phyloP scores from a whole-genome alignment of 768 basidiomycete species.

The Phlebiopsis gigantea region DNA sequence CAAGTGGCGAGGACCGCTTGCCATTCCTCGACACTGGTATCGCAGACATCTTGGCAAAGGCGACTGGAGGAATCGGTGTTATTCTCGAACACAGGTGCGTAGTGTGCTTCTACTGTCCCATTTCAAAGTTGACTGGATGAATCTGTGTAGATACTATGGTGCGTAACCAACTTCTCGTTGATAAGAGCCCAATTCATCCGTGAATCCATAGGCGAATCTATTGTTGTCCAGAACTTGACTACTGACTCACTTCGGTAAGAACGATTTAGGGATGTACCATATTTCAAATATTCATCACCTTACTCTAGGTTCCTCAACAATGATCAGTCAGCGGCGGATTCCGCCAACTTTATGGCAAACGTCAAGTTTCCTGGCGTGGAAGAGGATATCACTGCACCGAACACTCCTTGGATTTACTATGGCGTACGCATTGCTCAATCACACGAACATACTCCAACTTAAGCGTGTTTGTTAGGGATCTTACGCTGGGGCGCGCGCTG shows the following conservation, averaged over 20 bases:
- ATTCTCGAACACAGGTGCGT: constrained; percentile 87
- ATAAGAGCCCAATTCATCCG: not conserved
- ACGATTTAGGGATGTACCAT: too few relatives aligned
- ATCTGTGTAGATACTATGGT: constrained; percentile 13
- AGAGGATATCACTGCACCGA: constrained; percentile 65
- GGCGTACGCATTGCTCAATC: constrained; percentile 44
- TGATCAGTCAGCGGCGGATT: constrained; percentile 84
- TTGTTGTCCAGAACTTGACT: constrained; percentile 71
- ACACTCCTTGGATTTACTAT: constrained; percentile 88
- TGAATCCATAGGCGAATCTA: constrained; percentile 51
- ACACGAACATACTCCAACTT: not conserved
- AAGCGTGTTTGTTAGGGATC: constrained; percentile 53
- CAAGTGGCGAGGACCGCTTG: constrained; percentile 65
- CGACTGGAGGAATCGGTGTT: constrained; percentile 83
- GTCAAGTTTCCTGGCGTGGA: constrained; percentile 69
- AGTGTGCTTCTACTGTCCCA: not conserved
- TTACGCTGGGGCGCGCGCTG: constrained; percentile 90
- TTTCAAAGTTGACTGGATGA: not conserved
- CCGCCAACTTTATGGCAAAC: constrained; percentile 84
- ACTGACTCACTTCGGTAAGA: constrained; percentile 75
- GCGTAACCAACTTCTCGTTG: not conserved
- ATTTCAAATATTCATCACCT: not conserved
- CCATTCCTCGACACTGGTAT: constrained; percentile 54
- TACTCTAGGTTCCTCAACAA: constrained; percentile 77
- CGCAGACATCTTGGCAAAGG: constrained; percentile 76